Base-by-base conservation (phyloP, 805 yeast species). In the Candida dendrica region DNA sequence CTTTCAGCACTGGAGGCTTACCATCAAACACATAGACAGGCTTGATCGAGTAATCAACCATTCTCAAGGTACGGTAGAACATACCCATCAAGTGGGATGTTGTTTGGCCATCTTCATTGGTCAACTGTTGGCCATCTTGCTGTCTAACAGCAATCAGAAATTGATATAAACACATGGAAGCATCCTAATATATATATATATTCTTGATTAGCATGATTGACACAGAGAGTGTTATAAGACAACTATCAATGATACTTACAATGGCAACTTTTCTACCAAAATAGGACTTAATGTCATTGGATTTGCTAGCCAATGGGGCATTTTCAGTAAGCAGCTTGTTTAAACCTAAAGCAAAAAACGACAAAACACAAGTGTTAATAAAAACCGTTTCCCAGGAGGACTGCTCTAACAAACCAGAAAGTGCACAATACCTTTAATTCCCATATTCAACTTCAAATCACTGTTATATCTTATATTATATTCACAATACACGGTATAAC, bases 21-120 rank as follows among this genome's bases (percentile, higher is more conserved):
- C 99, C 99, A 61, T 93, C 99, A 65, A 93, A 93, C 7, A 93
- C 98, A 58, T 88, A 93, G 36, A 90, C 83, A 1, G 99, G 99
- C 60, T 93, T 93, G 54, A 93, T 77, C n/a, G 97, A 96, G 55
- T 85, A 78, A 49, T 84, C 95, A 4, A 90, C 84, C 75, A 93
- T 77, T 41, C 96, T 67, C 40, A 93, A 73, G 1, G 99, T 93
- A 46, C 98, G 71, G 63, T 93, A 91, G 61, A 93, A 93, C 75
- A 93, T 85, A 2, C 99, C 99, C 84, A 90, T 89, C 44, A 93
- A 62, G 61, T 93, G 99, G 0, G 96, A 85, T 0, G 86, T 84
- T 2, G 97, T 91, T 48, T 88, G 95, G 36, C 99, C 99, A 16
- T 77, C 77, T 33, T 86, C 96, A 48, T 78, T 84, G 19, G 93